Evolutionary conservation across 129 eudicot genomes (phyloP).

Genomic region (Oenanthe sinensis): DNA sequence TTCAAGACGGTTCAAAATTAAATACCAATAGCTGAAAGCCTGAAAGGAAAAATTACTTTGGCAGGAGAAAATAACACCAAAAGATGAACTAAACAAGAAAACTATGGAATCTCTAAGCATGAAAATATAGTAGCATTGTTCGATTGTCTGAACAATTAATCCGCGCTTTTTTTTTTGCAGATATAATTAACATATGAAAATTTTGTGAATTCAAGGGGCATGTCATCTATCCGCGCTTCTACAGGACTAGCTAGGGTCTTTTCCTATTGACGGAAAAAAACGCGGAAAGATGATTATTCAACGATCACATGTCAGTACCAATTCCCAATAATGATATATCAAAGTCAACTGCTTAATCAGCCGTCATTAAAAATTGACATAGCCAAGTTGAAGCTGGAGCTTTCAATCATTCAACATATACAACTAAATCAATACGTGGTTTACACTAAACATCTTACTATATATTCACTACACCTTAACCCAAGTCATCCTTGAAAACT

Average conservation of each 20-base stretch:
- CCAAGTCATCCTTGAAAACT: background rate
- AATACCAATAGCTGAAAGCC: too few species aligned
- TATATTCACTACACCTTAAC: background rate
- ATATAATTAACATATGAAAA: too few species aligned
- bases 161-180: too few species aligned
- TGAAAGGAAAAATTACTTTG: too few species aligned
- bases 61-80: background rate
- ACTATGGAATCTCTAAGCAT: background rate
- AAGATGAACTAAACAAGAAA: background rate
- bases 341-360: constrained; percentile 5
- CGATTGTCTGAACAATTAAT: too few species aligned
- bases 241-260: too few species aligned
- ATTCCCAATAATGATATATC: background rate
- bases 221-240: too few species aligned
- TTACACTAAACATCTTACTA: background rate
- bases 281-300: too few species aligned
- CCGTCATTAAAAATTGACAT: background rate
- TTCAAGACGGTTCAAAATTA: too few species aligned
- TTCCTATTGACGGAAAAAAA: too few species aligned
- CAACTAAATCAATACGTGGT: background rate
- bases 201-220: too few species aligned
- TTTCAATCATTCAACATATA: background rate
- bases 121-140: background rate
- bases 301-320: too few species aligned
- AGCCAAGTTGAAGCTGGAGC: background rate